These are phyloP conservation scores for Cordia subcordata DNA, from an alignment of 257 asterid species.

Conservation along the genomic window DNA sequence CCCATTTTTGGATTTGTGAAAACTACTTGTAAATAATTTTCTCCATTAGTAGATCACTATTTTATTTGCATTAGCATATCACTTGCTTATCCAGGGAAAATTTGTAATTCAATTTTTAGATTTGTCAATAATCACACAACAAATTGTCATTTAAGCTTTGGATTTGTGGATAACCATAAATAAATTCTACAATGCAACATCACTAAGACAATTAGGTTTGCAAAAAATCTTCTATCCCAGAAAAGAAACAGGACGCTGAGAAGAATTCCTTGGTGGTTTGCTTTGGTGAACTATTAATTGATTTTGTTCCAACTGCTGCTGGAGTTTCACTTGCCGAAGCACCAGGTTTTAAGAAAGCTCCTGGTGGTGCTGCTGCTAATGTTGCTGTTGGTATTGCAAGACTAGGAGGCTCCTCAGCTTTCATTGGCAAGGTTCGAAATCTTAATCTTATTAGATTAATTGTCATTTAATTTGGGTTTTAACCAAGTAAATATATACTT, in stretches of 20 bases:
- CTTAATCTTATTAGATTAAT: too few relatives aligned
- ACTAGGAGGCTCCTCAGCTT: conserved; percentile 25
- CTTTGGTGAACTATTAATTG: conserved; percentile 26
- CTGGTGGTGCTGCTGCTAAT: conserved; percentile 30
- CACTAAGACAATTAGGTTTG: background rate
- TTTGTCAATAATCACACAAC: too few relatives aligned
- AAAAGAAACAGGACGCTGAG: background rate
- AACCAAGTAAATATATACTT: too few relatives aligned
- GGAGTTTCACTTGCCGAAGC: conserved; percentile 26
- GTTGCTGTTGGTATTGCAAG: conserved; percentile 25
- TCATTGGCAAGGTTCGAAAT: conserved; percentile 19
- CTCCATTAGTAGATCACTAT: too few relatives aligned
- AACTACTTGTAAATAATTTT: too few relatives aligned
- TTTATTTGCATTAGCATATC: too few relatives aligned
- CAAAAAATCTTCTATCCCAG: conserved; percentile 2
- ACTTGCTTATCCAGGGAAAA: too few relatives aligned
- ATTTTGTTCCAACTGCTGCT: conserved; percentile 21
- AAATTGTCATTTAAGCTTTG: too few relatives aligned
- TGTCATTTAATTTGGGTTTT: too few relatives aligned
- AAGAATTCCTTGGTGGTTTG: conserved; percentile 16
- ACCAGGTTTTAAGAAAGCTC: conserved; percentile 32
- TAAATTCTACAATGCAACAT: conserved; percentile 3
- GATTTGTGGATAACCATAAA: background rate
- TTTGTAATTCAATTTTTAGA: too few relatives aligned
- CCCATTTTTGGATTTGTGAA: too few relatives aligned